Conservation (phyloP, 495 filamentous ascomycete genomes). For the Acidomyces sp. region DNA sequence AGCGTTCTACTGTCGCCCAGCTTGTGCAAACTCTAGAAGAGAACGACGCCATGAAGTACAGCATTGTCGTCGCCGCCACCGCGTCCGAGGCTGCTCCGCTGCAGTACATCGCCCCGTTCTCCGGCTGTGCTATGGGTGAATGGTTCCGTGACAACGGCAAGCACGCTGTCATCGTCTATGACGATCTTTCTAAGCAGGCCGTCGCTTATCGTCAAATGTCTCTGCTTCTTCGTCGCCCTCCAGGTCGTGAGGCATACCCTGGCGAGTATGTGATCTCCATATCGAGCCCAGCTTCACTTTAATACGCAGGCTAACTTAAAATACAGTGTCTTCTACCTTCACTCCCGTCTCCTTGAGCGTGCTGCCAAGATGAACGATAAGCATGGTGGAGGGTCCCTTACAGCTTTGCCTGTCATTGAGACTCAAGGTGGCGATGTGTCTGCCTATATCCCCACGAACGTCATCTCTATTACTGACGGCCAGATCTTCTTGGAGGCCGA, state of each 20-base stretch:
- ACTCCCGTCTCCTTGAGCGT: constrained; percentile 98
- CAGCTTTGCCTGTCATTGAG: constrained; percentile 96
- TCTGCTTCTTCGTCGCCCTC: constrained; percentile 94
- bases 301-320: constrained; percentile 21
- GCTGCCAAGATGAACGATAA: constrained; percentile 98
- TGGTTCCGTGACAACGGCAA: constrained; percentile 85
- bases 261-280: constrained; percentile 52
- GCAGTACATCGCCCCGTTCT: constrained; percentile 95
- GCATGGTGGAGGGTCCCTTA: constrained; percentile 90
- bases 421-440: constrained; percentile 99
- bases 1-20: constrained; percentile 98
- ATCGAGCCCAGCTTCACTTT: not conserved
- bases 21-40: constrained; percentile 99
- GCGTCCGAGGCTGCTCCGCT: constrained; percentile 91
- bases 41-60: constrained; percentile 99
- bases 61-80: constrained; percentile 85
- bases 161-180: constrained; percentile 87
- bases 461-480: constrained; percentile 99
- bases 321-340: constrained; percentile 87
- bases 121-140: constrained; percentile 51
- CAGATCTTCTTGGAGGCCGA: constrained; percentile 99
- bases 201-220: constrained; percentile 99
- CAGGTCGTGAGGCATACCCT: constrained; percentile 99
- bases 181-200: constrained; percentile 89
- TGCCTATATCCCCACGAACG: constrained; percentile 99